phyloP scores from a whole-genome alignment of 2,329 filamentous ascomycete genomes.

The Setomelanomma holmii region DNA sequence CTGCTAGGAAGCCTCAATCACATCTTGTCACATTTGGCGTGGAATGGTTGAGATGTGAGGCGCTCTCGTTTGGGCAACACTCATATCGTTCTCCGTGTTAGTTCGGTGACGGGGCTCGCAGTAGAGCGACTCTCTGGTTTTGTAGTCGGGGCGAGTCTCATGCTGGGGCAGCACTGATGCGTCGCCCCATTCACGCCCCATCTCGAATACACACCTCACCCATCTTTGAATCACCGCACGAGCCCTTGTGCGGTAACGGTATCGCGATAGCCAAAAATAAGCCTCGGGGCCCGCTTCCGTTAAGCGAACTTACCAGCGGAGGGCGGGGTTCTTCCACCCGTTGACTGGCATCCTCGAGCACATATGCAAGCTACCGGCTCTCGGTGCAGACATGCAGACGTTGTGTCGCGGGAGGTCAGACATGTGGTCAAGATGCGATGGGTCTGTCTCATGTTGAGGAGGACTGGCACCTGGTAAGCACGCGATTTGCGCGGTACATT shows the following conservation, averaged over 20 bases:
- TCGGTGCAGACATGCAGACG: conserved; percentile 28
- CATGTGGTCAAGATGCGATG: conserved; percentile 12
- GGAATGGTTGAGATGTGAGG: conserved; percentile 33
- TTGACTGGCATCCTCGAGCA: conserved; percentile 17
- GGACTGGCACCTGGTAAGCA: conserved; percentile 3
- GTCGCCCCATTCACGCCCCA: conserved; percentile 3
- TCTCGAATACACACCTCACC: conserved; percentile 2
- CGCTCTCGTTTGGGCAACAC: conserved; percentile 17
- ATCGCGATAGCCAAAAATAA: conserved; percentile 29
- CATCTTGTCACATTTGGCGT: conserved; percentile 22
- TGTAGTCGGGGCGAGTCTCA: background rate
- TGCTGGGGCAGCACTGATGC: conserved; percentile 11
- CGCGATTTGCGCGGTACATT: conserved; percentile 15
- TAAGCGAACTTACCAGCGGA: conserved; percentile 19
- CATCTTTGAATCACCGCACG: conserved; percentile 14
- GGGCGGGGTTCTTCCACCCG: conserved; percentile 12
- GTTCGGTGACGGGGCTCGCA: conserved; percentile 1
- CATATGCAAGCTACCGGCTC: conserved; percentile 22
- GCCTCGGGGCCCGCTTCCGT: conserved; percentile 23
- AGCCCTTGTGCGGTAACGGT: too few species aligned
- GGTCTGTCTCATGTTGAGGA: conserved; percentile 25
- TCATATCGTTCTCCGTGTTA: conserved; percentile 1
- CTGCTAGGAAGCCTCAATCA: conserved; percentile 5
- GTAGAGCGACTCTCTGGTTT: background rate
- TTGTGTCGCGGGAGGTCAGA: conserved; percentile 27